Base-by-base conservation (phyloP, 345 rosid species). In the Bruguiera sexangula region DNA sequence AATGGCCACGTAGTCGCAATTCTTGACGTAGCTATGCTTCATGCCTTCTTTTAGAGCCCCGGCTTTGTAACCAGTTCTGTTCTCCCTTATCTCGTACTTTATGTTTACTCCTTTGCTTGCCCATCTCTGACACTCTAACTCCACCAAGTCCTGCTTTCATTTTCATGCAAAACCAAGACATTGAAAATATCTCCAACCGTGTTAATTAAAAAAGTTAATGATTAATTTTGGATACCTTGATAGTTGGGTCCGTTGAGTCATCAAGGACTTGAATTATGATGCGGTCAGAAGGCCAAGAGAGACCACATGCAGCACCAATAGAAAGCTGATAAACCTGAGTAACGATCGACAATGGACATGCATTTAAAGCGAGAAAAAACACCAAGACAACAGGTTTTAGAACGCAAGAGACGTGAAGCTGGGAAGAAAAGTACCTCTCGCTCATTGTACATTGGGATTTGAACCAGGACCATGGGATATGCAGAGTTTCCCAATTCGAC, bases 371-470 rank as follows among this genome's bases (percentile, higher is more conserved):
- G 4, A 22, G 13, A 46, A 32, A 32, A 39, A 68, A 43, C 29
- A 43, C 36, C 36, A 19, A 46, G 46, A 10, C 43, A 53, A 29
- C 27, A 26, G 31, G 29, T 32, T 32, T 32, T 32, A 32, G 36
- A 18, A 15, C 0, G 1, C 1, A 13, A 26, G 39, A 1, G 37
- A 15, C 8, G 30, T 18, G 7, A 6, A 36, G 21, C 15, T 20
- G n/a, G 34, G 36, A 26, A 54, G 73, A 73, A 43, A 71, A 26
- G 52, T 62, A 93, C 98, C 97, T 95, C 97, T 79, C 87, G 77
- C 78, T 95, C 99, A 65, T 95, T 95, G 83, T 72, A 95, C 99
- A 95, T 95, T 6, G 99, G 99, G 85, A 95, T 89, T 83, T 95
- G 99, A 68, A 95, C 83, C 37, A 95, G 84, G 76, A 95, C 96